Base-by-base conservation (phyloP, 2,329 filamentous ascomycete genomes). In the Sporothrix phasma region DNA sequence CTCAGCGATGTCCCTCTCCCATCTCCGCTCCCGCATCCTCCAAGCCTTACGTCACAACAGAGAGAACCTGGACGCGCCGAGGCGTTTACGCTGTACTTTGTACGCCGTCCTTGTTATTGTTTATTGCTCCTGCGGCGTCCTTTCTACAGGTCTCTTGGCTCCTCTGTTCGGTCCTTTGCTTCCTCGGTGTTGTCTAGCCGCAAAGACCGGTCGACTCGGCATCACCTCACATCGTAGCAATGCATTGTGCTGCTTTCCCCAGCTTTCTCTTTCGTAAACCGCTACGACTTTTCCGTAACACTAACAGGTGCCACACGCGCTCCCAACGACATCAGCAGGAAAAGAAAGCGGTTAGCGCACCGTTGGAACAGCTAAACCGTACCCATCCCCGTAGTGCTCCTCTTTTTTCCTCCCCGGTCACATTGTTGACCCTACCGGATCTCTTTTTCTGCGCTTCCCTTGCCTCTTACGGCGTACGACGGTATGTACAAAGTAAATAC, bases 231-330 rank as follows among this genome's bases (percentile, higher is more conserved):
- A 24, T n/a, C 11, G 19, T n/a, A 11, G n/a, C 15, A 58, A 29
- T 41, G 22, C 37, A 58, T 41, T 45, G n/a, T 26, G 6, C 19
- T 41, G 34, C 22, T 47, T 49, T 59, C 51, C 53, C 53, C 43
- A 63, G 58, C 58, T 60, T 60, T 60, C 58, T 60, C 58, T 60
- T 60, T 60, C 58, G 46, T 60, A 47, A 59, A 47, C 58, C 58
- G 58, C 58, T 60, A 46, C 58, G 58, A 60, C 58, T 60, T 60
- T 41, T 60, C 58, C 58, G 58, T 46, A 11, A n/a, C 58, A 47
- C 58, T 47, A 60, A 24, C 49, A 47, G n/a, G 22, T 31, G 26
- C 7, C 11, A 37, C 7, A 37, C 41, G 15, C 39, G 39, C 39
- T 15, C 41, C 41, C 17, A n/a, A 17, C n/a, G 31, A 37, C 17